Conservation (phyloP, 1,284 basidiomycete species). For the Rhodotorula sp. region DNA sequence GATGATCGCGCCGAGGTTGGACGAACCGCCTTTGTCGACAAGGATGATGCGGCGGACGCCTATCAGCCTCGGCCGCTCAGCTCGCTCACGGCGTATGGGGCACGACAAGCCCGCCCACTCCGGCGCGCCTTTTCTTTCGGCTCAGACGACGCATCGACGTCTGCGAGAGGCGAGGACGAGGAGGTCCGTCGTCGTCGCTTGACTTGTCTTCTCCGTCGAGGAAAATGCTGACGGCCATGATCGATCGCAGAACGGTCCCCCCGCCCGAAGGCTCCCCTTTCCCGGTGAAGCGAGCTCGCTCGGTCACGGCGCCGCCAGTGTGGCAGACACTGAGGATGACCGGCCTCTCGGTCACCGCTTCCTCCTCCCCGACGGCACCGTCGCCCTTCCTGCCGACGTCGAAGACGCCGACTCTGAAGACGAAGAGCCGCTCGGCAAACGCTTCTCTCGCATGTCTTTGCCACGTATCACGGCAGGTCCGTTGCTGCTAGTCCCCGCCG, state of each 20-base stretch:
- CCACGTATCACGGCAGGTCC: background rate
- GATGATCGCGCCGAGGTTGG: background rate
- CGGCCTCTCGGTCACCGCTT: conserved; percentile 3
- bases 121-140: background rate
- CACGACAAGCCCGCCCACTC: too few species aligned
- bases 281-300: conserved; percentile 23
- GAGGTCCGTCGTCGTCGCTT: background rate
- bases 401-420: conserved; percentile 9
- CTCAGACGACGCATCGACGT: background rate
- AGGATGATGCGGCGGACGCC: background rate
- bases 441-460: conserved; percentile 3
- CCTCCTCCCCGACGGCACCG: background rate
- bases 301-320: conserved; percentile 9
- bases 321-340: conserved; percentile 11
- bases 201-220: too few species aligned
- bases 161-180: background rate
- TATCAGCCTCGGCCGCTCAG: conserved; percentile 13
- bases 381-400: background rate
- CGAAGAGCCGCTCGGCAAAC: conserved; percentile 12
- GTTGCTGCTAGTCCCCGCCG: background rate
- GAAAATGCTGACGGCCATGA: background rate
- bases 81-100: background rate
- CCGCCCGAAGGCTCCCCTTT: conserved; percentile 8
- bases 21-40: background rate
- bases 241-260: background rate